Evolutionary conservation across 495 filamentous ascomycete genomes (phyloP), one percentile per base, ranked within the genome.

Genomic region (Stereocaulon alpinum): DNA sequence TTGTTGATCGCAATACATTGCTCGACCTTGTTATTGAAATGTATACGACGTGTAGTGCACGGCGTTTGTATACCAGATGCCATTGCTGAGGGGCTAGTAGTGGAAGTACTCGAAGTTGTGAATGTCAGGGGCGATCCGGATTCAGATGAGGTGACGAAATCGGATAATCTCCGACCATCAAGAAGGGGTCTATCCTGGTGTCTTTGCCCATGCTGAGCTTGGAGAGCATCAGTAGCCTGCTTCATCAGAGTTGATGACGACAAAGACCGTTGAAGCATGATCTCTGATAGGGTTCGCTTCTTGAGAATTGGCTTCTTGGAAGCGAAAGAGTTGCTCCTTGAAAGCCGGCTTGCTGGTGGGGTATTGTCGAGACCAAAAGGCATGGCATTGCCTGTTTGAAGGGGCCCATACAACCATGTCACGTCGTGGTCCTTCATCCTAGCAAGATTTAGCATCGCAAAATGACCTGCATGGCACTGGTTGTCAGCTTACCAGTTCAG

Each of bases 401-500:
- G 73, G 30, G 93, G 93, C 0, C 93, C 93, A 66, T 98, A 98
- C 3, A 98, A 77, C 93, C 93, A 98, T 52, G 93, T 97, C 27
- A 96, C 90, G 69, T 98, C 93, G 68, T 86, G 91, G 64, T 98
- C 93, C 68, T 98, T 98, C 42, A 97, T 73, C 92, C 91, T 96
- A 68, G 24, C 55, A 18, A 6, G 30, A 1, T 6, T 67, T 34
- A 67, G 63, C 37, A 29, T 22, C 6, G 24, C 27, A 24, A 29
- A 44, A 54, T 4, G 40, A 29, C 44, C 6, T 43, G 3, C 3
- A 12, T 2, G 61, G 18, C 18, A 49, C 58, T 20, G 59, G 44
- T 42, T 55, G 18, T 40, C 48, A 32, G 77, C 82, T 59, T 70
- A 94, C 91, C 91, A 96, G 68, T 96, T 95, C 50, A 96, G 72